These are phyloP conservation scores for Aspergillus flavus DNA, from an alignment of 2,329 filamentous ascomycete genomes.

Conservation along the genomic window DNA sequence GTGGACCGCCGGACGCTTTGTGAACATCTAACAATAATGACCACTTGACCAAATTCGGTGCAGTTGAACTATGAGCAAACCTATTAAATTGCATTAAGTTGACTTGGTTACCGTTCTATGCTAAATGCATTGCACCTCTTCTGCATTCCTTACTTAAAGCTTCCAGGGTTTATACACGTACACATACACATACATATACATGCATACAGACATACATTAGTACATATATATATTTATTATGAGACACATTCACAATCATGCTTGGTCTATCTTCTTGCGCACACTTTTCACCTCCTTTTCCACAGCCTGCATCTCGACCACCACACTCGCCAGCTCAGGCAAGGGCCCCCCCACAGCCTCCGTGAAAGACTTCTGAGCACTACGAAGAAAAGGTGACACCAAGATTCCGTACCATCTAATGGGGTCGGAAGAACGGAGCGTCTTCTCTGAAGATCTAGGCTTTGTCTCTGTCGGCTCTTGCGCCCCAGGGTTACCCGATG, in stretches of 20 bases:
- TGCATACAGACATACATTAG: background rate
- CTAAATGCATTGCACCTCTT: background rate
- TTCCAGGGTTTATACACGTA: background rate
- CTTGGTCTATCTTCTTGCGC: constrained; percentile 27
- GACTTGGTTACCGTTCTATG: background rate
- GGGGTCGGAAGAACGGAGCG: constrained; percentile 42
- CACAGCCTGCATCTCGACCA: constrained; percentile 43
- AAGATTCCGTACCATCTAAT: constrained; percentile 54
- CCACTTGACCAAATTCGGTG: background rate
- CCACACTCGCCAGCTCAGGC: constrained; percentile 40
- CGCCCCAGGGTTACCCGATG: constrained; percentile 3
- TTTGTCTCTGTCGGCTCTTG: constrained; percentile 9
- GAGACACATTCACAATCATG: background rate
- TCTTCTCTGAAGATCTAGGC: constrained; percentile 27
- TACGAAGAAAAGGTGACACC: constrained; percentile 47
- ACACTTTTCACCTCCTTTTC: constrained; percentile 42
- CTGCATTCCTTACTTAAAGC: background rate
- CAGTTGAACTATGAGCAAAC: background rate
- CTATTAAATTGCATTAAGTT: background rate
- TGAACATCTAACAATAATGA: background rate
- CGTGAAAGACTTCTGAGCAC: constrained; percentile 47
- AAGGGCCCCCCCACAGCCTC: constrained; percentile 40
- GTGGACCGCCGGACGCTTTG: background rate
- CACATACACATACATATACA: background rate
- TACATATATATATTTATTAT: background rate